These are phyloP conservation scores for Populus deltoides DNA, from an alignment of 345 rosid species.

Conservation along the genomic window DNA sequence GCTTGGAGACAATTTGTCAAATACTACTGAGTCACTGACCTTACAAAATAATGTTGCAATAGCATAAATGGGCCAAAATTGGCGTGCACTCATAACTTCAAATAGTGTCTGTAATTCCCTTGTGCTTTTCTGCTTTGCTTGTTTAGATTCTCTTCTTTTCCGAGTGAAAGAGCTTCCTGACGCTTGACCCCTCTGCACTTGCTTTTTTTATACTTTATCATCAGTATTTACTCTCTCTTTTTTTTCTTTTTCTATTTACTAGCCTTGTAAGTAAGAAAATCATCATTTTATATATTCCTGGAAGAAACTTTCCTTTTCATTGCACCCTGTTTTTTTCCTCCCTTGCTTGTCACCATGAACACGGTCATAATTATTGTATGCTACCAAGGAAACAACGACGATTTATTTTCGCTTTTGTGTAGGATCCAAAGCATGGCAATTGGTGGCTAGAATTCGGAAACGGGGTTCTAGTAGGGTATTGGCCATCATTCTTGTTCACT, in stretches of 20 bases:
- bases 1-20: neutral
- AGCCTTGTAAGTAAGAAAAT: neutral
- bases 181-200: constrained; percentile 12
- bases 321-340: neutral
- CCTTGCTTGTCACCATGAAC: neutral
- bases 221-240: neutral
- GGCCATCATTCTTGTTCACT: constrained; percentile 83
- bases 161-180: constrained; percentile 26
- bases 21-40: neutral
- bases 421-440: constrained; percentile 99
- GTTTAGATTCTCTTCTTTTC: constrained; percentile 34
- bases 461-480: constrained; percentile 83
- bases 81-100: constrained; percentile 28
- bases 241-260: neutral
- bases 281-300: neutral
- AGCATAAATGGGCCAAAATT: neutral
- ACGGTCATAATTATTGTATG: neutral
- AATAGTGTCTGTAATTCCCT: constrained; percentile 21
- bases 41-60: neutral
- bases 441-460: constrained; percentile 99
- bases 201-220: constrained; percentile 4
- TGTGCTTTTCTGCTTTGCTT: constrained; percentile 29
- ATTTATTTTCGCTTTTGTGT: neutral
- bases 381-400: neutral
- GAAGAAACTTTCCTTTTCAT: neutral